Conservation (phyloP, 306 rosid species). For the Luffa aegyptiaca region DNA sequence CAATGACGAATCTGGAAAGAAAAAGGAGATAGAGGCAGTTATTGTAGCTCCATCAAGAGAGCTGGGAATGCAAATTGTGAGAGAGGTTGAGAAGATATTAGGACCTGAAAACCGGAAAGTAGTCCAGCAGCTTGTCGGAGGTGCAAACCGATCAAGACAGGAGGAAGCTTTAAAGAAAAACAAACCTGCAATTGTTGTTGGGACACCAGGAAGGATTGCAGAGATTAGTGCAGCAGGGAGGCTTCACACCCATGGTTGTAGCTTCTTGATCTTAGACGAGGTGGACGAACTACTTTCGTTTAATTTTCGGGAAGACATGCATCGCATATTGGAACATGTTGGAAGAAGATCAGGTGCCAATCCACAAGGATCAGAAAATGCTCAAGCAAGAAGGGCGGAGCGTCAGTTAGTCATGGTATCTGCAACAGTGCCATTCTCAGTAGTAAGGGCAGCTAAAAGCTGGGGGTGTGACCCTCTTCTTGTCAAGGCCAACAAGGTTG, state of each 20-base stretch:
- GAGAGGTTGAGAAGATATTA: constrained; percentile 84
- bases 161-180: constrained; percentile 91
- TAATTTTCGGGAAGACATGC: constrained; percentile 88
- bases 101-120: constrained; percentile 53
- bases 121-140: constrained; percentile 97
- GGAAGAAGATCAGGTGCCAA: constrained; percentile 62
- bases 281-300: constrained; percentile 85
- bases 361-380: constrained; percentile 21
- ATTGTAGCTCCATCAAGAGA: constrained; percentile 95
- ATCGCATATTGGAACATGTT: constrained; percentile 81
- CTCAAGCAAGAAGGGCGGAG: constrained; percentile 30
- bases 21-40: constrained; percentile 67
- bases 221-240: constrained; percentile 90
- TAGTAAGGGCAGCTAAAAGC: constrained; percentile 79
- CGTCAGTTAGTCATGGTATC: constrained; percentile 80
- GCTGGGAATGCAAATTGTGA: constrained; percentile 93
- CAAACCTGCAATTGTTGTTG: constrained; percentile 79
- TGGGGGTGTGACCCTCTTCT: constrained; percentile 80
- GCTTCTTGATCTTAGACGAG: constrained; percentile 76
- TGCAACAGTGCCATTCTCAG: constrained; percentile 88
- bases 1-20: constrained; percentile 34
- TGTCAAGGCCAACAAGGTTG: constrained; percentile 67
- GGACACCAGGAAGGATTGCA: constrained; percentile 89
- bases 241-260: constrained; percentile 80
- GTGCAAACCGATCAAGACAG: constrained; percentile 83